Conservation (phyloP, 306 rosid genomes). For the Prunus mongolica region DNA sequence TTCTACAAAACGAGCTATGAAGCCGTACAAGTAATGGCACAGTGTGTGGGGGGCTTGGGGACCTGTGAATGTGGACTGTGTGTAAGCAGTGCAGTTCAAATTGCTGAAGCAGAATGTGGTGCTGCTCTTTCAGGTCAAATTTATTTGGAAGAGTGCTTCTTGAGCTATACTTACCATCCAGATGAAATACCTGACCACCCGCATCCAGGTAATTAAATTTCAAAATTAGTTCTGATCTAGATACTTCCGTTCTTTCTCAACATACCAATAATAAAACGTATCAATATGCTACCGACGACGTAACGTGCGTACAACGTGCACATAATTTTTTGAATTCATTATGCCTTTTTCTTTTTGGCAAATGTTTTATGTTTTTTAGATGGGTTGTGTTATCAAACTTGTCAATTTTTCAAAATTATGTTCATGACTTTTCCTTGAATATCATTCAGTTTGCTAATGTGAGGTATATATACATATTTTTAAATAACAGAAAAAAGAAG, state of each 20-base stretch:
- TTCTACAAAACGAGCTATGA: conserved; percentile 27
- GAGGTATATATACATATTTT: too few relatives aligned
- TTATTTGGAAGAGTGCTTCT: conserved; percentile 54
- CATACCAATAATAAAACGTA: too few relatives aligned
- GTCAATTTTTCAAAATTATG: too few relatives aligned
- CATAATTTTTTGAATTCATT: too few relatives aligned
- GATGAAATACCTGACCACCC: not conserved
- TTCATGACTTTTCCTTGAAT: too few relatives aligned
- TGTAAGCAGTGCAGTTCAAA: conserved; percentile 41
- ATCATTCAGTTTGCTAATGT: too few relatives aligned
- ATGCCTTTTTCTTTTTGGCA: too few relatives aligned
- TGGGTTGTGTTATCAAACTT: too few relatives aligned
- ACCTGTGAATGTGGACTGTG: conserved; percentile 61
- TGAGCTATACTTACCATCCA: conserved; percentile 36
- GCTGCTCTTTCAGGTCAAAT: conserved; percentile 44
- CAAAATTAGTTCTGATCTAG: not conserved
- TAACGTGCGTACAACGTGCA: too few relatives aligned
- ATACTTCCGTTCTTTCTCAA: too few relatives aligned
- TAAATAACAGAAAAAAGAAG: conserved; percentile 14
- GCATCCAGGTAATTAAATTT: conserved; percentile 28
- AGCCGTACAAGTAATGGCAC: conserved; percentile 50
- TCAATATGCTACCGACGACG: too few relatives aligned
- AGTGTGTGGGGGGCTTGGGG: conserved; percentile 51
- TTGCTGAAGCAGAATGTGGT: conserved; percentile 48
- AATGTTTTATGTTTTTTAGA: too few relatives aligned